phyloP scores from a whole-genome alignment of 1,284 basidiomycete species.

The Rhodotorula sp. region DNA sequence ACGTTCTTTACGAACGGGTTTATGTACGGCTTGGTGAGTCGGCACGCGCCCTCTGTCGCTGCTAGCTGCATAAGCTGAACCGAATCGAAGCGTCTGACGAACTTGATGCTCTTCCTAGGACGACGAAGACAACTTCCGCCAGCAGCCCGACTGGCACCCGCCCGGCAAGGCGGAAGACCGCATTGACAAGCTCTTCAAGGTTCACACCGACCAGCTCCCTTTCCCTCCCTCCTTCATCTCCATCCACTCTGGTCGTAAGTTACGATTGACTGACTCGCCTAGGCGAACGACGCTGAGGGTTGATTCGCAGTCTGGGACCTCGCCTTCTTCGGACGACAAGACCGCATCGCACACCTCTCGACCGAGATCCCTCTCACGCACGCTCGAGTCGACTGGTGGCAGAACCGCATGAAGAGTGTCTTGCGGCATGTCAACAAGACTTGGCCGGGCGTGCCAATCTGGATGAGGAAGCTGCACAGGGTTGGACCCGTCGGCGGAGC shows the following conservation, averaged over 20 bases:
- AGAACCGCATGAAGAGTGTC: conserved; percentile 32
- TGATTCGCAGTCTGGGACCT: conserved; percentile 43
- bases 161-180: conserved; percentile 45
- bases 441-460: conserved; percentile 42
- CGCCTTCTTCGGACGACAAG: conserved; percentile 45
- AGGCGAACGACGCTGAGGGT: not conserved
- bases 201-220: conserved; percentile 39
- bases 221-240: conserved; percentile 42
- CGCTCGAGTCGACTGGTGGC: conserved; percentile 43
- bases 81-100: too few relatives aligned
- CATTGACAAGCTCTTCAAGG: conserved; percentile 43
- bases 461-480: conserved; percentile 42
- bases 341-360: conserved; percentile 34
- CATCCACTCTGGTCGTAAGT: conserved; percentile 43
- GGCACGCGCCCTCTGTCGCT: too few relatives aligned
- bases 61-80: too few relatives aligned
- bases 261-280: not conserved
- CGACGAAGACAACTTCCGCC: conserved; percentile 44
- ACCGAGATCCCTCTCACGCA: conserved; percentile 41
- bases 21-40: conserved; percentile 43
- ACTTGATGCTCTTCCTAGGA: conserved; percentile 24
- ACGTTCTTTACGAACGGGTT: conserved; percentile 43
- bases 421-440: conserved; percentile 36
- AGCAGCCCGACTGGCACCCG: conserved; percentile 44
- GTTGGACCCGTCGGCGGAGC: conserved; percentile 41